Evolutionary conservation across 768 basidiomycete species (phyloP), one percentile per base, ranked within the genome.

Genomic region (Phylloporus sp.): DNA sequence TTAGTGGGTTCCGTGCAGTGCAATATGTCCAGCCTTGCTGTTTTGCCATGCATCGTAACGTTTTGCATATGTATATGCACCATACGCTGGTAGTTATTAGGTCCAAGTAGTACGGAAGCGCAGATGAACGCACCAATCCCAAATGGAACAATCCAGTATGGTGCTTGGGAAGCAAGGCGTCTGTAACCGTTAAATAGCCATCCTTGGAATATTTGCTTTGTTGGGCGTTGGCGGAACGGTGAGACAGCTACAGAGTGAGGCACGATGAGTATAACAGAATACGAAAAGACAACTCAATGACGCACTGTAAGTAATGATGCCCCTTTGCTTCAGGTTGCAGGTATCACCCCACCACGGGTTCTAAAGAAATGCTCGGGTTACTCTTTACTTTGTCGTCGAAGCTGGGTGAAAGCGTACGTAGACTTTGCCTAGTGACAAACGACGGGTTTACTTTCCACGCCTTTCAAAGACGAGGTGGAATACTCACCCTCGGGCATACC

Each of bases 341-440:
- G 77, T 74, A 72, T 88, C 84, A 73, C 92, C 93, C 92, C 93
- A 97, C 93, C 93, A 97, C 46, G 85, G 75, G 71, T 78, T 87
- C 91, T 95, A 66, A 28, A 50, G 42, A 47, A 31, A 40, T 20
- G 38, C n/a, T n/a, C n/a, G n/a, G n/a, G n/a, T 61, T 46, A 54
- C n/a, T 52, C 13, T 8, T n/a, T 6, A 24, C 22, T 13, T 31
- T 44, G 22, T 42, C 20, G 15, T n/a, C 31, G 23, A 34, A 24
- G n/a, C 36, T 31, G 18, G 28, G 45, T 32, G 36, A 47, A 29
- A 44, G 78, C 90, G 80, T 76, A 92, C 91, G 71, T 83, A 94
- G 75, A 77, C 78, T 76, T 88, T 88, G 73, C 80, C 91, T 92
- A 57, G 32, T 47, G 23, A 48, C 35, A 13, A 27, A 57, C 26